Percentiles rank a stretch among this genome's conserved stretches.
Conservation (phyloP, 139 green algal species). For the Volvox africanus region DNA sequence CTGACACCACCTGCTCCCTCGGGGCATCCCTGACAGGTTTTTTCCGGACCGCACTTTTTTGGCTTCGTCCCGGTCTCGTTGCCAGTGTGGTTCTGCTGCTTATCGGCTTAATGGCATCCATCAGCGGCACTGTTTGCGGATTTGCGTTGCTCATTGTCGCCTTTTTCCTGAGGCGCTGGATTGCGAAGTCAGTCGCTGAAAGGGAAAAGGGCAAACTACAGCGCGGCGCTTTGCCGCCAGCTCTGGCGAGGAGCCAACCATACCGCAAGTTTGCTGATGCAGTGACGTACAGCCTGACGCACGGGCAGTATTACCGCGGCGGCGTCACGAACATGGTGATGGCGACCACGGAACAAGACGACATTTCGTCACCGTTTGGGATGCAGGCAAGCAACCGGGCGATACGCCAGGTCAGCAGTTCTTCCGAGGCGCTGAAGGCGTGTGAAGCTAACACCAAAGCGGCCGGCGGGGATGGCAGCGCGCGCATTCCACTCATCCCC, state of each 20-base stretch:
- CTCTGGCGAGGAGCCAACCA: background rate
- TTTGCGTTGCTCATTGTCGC: background rate
- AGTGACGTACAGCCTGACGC: constrained; percentile 14
- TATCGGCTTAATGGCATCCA: background rate
- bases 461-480: background rate
- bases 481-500: background rate
- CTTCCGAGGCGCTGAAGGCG: background rate
- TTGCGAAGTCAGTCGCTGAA: background rate
- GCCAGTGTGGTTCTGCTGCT: background rate
- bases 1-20: too few species aligned
- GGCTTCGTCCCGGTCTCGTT: constrained; percentile 26
- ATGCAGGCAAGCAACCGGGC: background rate
- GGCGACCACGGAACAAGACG: background rate
- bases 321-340: background rate
- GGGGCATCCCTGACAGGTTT: background rate
- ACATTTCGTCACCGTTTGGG: background rate
- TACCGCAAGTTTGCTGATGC: constrained; percentile 11
- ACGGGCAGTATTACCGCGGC: constrained; percentile 6
- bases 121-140: background rate
- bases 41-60: constrained; percentile 6
- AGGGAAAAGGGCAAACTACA: background rate
- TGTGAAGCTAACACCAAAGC: background rate
- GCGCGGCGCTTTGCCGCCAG: background rate
- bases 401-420: background rate
- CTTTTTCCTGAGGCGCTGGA: constrained; percentile 23